These are phyloP conservation scores for Fistulinella prunicolor DNA, from an alignment of 768 basidiomycete genomes.

Conservation along the genomic window DNA sequence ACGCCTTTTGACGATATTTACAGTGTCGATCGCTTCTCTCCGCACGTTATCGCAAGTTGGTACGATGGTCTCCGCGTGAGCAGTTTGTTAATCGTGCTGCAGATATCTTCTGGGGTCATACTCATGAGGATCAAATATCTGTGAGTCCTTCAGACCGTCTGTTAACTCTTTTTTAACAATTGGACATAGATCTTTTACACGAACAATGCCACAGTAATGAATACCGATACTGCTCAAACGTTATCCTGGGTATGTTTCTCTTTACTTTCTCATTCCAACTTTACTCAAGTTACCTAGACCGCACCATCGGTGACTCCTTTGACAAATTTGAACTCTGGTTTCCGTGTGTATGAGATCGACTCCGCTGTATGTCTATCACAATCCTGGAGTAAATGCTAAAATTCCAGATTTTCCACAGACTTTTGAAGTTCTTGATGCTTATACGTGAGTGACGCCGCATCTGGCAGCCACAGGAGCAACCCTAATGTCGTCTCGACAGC, in stretches of 20 bases:
- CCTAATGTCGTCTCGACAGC: constrained; percentile 32
- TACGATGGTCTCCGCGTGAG: constrained; percentile 6
- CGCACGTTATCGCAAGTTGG: constrained; percentile 74
- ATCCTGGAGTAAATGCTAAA: not conserved
- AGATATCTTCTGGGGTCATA: constrained; percentile 80
- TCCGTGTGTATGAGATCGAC: constrained; percentile 47
- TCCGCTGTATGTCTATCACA: constrained; percentile 47
- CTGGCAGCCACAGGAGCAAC: not conserved
- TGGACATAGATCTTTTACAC: constrained; percentile 59
- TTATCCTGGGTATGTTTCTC: constrained; percentile 44
- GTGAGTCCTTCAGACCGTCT: constrained; percentile 33
- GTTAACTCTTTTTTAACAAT: not conserved
- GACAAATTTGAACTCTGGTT: constrained; percentile 72
- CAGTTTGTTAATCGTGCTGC: constrained; percentile 10
- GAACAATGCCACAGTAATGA: constrained; percentile 65
- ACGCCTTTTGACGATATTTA: not conserved
- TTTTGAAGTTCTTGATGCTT: constrained; percentile 73
- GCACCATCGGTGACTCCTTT: constrained; percentile 68
- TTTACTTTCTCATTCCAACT: constrained; percentile 5
- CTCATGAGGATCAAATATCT: constrained; percentile 70
- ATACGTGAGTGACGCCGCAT: constrained; percentile 51
- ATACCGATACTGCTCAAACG: constrained; percentile 52
- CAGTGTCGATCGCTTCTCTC: constrained; percentile 75
- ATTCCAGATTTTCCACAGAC: constrained; percentile 43
- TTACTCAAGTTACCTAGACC: constrained; percentile 40